These are phyloP conservation scores for Zygoascus bituminiphila DNA, from an alignment of 805 yeast genomes.

Conservation along the genomic window DNA sequence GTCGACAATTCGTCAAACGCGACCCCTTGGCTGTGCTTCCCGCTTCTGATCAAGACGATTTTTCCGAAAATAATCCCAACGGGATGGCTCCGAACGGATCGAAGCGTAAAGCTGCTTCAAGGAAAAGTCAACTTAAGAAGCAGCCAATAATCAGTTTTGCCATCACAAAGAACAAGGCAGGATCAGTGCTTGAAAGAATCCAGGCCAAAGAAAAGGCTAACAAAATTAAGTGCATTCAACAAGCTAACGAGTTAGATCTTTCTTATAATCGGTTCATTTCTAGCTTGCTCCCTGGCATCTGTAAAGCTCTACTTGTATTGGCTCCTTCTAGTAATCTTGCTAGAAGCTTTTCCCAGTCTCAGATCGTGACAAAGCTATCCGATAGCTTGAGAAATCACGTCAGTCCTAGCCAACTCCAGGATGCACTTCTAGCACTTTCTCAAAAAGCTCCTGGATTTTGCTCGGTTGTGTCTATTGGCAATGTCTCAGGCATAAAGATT, in stretches of 20 bases:
- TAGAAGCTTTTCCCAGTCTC: constrained; percentile 12
- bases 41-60: background rate
- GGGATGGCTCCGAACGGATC: background rate
- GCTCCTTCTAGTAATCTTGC: constrained; percentile 2
- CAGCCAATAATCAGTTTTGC: constrained; percentile 5
- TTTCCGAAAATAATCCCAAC: background rate
- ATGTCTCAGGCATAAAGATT: constrained; percentile 18
- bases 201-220: constrained; percentile 24
- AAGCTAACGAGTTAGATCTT: constrained; percentile 5
- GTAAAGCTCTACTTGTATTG: constrained; percentile 17
- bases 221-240: background rate
- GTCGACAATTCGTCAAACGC: constrained; percentile 2
- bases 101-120: constrained; percentile 3
- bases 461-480: constrained; percentile 19
- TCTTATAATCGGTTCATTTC: constrained; percentile 15
- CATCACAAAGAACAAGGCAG: constrained; percentile 7
- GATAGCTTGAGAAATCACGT: constrained; percentile 17
- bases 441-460: constrained; percentile 21
- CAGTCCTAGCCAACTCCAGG: constrained; percentile 19
- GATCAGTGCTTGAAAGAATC: constrained; percentile 24
- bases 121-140: constrained; percentile 9
- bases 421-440: constrained; percentile 19
- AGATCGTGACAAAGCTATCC: constrained; percentile 17
- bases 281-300: constrained; percentile 21
- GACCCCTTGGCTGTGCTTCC: constrained; percentile 1